phyloP scores from a whole-genome alignment of 345 rosid species.

The Clausena lansium region DNA sequence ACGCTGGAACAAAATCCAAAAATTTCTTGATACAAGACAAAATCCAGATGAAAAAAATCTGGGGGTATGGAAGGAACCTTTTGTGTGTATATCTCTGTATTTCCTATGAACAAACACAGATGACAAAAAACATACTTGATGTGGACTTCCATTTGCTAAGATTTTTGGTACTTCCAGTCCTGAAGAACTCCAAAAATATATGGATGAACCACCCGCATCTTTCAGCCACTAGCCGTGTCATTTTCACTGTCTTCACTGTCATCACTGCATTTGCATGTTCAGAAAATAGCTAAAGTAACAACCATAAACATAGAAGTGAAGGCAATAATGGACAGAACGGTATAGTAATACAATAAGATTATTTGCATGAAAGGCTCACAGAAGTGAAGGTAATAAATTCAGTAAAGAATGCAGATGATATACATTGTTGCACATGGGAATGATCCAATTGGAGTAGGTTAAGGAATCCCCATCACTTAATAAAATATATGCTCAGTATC shows the following conservation, averaged over 20 bases:
- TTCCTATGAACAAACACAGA: conserved; percentile 13
- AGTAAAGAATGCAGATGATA: background rate
- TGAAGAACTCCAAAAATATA: conserved; percentile 7
- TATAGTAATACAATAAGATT: background rate
- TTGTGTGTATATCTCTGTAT: background rate
- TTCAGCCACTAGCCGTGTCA: conserved; percentile 52
- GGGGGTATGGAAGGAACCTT: conserved; percentile 7
- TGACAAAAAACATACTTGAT: background rate
- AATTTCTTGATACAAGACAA: conserved; percentile 17
- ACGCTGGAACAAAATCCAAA: conserved; percentile 11
- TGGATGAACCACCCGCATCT: background rate
- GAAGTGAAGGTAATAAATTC: background rate
- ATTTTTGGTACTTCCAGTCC: background rate
- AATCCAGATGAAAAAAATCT: conserved; percentile 14
- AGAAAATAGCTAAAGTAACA: background rate
- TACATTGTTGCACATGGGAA: background rate
- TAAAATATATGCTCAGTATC: background rate
- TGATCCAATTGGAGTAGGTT: background rate
- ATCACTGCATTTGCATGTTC: conserved; percentile 53
- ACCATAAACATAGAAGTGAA: background rate
- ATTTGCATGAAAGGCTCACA: background rate
- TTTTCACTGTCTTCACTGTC: conserved; percentile 71
- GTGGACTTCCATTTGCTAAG: background rate
- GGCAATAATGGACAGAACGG: background rate
- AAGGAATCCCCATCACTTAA: background rate